phyloP scores from a whole-genome alignment of 176 grass and related monocot genomes.

The Lolium multiflorum region DNA sequence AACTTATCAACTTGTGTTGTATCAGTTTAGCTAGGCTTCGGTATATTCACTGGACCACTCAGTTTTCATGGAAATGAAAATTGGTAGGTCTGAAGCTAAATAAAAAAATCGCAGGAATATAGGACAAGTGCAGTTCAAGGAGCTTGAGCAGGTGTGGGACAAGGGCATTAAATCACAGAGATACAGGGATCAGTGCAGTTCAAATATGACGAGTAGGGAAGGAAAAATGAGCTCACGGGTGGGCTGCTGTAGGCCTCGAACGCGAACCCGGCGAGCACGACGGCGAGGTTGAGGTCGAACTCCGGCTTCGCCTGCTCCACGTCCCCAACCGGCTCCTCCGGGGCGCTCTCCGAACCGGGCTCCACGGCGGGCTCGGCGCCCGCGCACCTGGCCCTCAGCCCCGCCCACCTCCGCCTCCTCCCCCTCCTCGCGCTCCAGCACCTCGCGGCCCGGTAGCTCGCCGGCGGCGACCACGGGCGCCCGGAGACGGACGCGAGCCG shows the following conservation, averaged over 20 bases:
- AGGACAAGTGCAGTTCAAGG: background rate
- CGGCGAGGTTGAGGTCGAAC: conserved; percentile 76
- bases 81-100: too few species aligned
- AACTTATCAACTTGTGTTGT: too few species aligned
- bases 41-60: too few species aligned
- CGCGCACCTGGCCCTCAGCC: conserved; percentile 41
- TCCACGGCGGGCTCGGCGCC: conserved; percentile 31
- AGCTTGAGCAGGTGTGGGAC: conserved; percentile 1
- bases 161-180: background rate
- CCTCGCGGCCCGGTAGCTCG: conserved; percentile 19
- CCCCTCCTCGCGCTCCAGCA: conserved; percentile 44
- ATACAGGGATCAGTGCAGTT: background rate
- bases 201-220: background rate
- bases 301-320: conserved; percentile 49
- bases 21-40: too few species aligned
- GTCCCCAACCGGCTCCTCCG: background rate
- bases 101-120: background rate
- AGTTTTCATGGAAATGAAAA: too few species aligned
- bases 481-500: background rate
- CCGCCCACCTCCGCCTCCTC: conserved; percentile 43
- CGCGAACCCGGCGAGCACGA: conserved; percentile 80
- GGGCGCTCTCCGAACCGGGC: conserved; percentile 20
- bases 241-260: conserved; percentile 89
- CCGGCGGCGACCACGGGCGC: conserved; percentile 17
- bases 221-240: conserved; percentile 55